These are phyloP conservation scores for Asparagopsis taxiformis DNA, from an alignment of 31 red algal genomes.

Conservation along the genomic window DNA sequence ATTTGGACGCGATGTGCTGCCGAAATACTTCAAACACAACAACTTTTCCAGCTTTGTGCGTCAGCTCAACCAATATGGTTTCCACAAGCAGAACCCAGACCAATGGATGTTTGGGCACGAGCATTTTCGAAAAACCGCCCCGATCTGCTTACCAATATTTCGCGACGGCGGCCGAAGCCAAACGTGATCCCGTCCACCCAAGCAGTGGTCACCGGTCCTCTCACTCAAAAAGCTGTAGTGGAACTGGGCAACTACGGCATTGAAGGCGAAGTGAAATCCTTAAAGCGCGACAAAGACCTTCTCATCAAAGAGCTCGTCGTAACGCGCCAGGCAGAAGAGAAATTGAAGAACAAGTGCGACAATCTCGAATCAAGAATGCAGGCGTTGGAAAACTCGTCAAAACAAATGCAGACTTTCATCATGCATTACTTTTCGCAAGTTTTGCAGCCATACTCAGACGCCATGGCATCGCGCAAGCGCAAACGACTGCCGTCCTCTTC, in stretches of 20 bases:
- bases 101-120: conserved; percentile 89
- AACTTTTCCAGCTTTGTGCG: conserved; percentile 92
- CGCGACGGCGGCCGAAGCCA: conserved; percentile 51
- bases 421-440: conserved; percentile 90
- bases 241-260: conserved; percentile 92
- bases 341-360: conserved; percentile 76
- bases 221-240: conserved; percentile 64
- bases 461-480: conserved; percentile 70
- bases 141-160: conserved; percentile 73
- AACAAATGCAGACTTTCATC: conserved; percentile 94
- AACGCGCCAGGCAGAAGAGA: conserved; percentile 74
- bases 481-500: conserved; percentile 63
- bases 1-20: conserved; percentile 86
- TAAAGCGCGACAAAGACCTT: conserved; percentile 88
- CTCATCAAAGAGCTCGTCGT: conserved; percentile 89
- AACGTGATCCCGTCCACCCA: not conserved
- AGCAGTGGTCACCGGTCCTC: conserved; percentile 19
- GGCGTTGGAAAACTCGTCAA: conserved; percentile 61
- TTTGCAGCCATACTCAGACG: conserved; percentile 71
- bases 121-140: conserved; percentile 66
- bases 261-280: conserved; percentile 65
- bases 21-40: conserved; percentile 94
- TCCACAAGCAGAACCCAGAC: conserved; percentile 94
- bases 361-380: conserved; percentile 72
- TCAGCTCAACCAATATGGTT: conserved; percentile 97